Base-by-base conservation (phyloP, 371 early-diverging fungal genomes). In the Mucor piriformis region DNA sequence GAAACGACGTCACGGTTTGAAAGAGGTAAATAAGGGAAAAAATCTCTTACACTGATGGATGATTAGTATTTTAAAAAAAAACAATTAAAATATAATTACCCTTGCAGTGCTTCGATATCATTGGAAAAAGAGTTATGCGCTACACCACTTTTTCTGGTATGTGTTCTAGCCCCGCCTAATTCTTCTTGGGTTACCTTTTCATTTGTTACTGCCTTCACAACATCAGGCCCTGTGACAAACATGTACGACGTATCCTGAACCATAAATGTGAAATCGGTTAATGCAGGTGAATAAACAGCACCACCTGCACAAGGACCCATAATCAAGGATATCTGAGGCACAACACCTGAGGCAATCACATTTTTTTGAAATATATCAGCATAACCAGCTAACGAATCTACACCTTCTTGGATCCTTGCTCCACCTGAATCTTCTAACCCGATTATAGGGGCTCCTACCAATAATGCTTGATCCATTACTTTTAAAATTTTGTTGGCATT, bases 301-400 rank as follows among this genome's bases (percentile, higher is more conserved):
- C 96, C 97, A 59, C 93, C 97, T 24, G 98, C 98, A 70, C 97
- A 97, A 6, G 98, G 98, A 1, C 98, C 98, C 98, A 97, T 96
- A 48, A 97, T 92, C 48, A 97, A 64, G 3, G 96, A 96, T 47
- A 97, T 88, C 70, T 97, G 98, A 35, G 98, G 98, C 37, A 97
- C 82, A 10, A 96, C 97, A 15, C 98, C 98, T 1, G 95, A 94
- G 2, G 95, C 94, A 65, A 90, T 57, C 29, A 95, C 96, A 72
- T 97, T 97, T 61, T 88, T 86, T 72, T 92, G 92, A 80, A 98
- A 97, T 60, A 98, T 96, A 63, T 96, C 96, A 21, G 95, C 95
- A 76, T 96, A 96, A 3, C 98, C 98, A 15, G 92, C 96, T 43
- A 98, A 75, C 15, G 96, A 95, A 68, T 95, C 96, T 6, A 98